Percentiles rank a stretch among this genome's conserved stretches.
phyloP scores from a whole-genome alignment of 202 grass and related monocot genomes.

The Panicum virgatum region DNA sequence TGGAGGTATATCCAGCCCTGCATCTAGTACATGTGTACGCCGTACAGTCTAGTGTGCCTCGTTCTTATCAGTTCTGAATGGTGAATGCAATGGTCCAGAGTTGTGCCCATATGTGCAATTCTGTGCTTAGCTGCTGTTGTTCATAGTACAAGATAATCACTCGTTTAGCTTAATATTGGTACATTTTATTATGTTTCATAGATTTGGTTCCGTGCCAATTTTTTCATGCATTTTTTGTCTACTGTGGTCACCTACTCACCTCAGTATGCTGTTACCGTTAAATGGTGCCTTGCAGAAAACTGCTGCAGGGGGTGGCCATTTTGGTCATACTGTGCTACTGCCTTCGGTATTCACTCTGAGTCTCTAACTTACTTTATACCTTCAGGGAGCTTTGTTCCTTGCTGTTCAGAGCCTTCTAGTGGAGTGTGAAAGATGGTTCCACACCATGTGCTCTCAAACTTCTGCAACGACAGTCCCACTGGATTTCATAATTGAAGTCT shows the following conservation, averaged over 20 bases:
- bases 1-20: conserved; percentile 40
- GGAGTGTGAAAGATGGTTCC: conserved; percentile 73
- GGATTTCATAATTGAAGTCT: conserved; percentile 62
- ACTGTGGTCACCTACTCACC: neutral
- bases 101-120: neutral
- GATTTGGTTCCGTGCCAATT: neutral
- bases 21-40: too few species aligned
- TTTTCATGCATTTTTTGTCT: neutral
- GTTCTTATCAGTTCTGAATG: neutral
- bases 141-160: neutral
- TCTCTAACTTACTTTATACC: neutral
- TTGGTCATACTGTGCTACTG: neutral
- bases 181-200: neutral
- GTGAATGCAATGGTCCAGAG: neutral
- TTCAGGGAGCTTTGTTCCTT: conserved; percentile 78
- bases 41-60: neutral
- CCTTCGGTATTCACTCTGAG: neutral
- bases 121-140: neutral
- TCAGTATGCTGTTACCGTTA: neutral
- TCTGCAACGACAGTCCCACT: conserved; percentile 24
- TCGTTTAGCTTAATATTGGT: neutral
- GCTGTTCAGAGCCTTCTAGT: conserved; percentile 65
- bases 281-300: neutral
- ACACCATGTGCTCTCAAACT: conserved; percentile 25
- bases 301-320: neutral